Conservation (phyloP, 75 land plant species). For the Sequoia sempervirens region DNA sequence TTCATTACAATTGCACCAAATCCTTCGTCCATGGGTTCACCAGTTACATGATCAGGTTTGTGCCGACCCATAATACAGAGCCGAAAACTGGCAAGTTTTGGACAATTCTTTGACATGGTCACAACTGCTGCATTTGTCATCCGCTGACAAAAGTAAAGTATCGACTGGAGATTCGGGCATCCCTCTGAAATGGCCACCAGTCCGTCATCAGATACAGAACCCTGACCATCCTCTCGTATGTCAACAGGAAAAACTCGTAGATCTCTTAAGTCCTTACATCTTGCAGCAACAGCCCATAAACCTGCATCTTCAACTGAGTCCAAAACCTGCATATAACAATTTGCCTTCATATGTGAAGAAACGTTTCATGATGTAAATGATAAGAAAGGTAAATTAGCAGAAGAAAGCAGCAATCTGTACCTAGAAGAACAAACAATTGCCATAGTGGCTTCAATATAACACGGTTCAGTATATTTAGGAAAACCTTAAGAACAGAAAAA, state of each 20-base stretch:
- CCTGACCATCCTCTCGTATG: slow-evolving; percentile 39
- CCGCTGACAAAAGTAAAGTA: slow-evolving; percentile 82
- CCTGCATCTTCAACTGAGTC: slow-evolving; percentile 82
- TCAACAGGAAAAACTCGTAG: slow-evolving; percentile 77
- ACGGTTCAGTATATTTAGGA: neutral
- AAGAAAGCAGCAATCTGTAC: neutral
- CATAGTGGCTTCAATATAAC: neutral
- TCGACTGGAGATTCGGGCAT: slow-evolving; percentile 68
- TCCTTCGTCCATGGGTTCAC: slow-evolving; percentile 86
- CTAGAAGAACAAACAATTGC: neutral
- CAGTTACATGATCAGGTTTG: slow-evolving; percentile 49
- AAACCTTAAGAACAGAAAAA: neutral
- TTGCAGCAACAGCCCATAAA: slow-evolving; percentile 53
- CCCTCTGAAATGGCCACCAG: slow-evolving; percentile 84
- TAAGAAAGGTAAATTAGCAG: neutral
- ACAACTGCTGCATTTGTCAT: slow-evolving; percentile 92
- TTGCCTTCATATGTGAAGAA: neutral
- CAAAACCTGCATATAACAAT: slow-evolving; percentile 40
- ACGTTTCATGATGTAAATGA: neutral
- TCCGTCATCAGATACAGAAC: slow-evolving; percentile 71
- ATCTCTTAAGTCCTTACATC: slow-evolving; percentile 72
- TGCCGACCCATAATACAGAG: slow-evolving; percentile 83
- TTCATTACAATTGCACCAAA: slow-evolving; percentile 89
- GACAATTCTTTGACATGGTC: slow-evolving; percentile 73
- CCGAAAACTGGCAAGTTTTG: slow-evolving; percentile 67